Base-by-base conservation (phyloP, 2,329 filamentous ascomycete species). In the Cercospora brassicicola region DNA sequence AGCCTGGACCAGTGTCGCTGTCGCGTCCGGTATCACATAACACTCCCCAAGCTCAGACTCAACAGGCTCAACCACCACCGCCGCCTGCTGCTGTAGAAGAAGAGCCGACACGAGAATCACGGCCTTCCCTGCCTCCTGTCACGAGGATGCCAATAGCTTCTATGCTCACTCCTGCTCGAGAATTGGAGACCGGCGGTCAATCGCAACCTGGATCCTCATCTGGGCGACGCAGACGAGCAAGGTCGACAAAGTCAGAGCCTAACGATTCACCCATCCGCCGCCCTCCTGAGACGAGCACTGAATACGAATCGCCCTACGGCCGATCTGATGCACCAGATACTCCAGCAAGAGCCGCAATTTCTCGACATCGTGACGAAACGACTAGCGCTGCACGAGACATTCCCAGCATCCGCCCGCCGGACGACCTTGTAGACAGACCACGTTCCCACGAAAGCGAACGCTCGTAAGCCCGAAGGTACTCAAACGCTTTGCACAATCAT, bases 1-100 rank as follows among this genome's bases (percentile, higher is more conserved):
- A 82, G 67, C 70, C 76, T 20, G 80, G 81, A 57, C 78, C 79
- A 59, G 77, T 78, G 61, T 76, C 79, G 11, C 76, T 66, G 28
- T 61, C 59, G 36, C 65, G 68, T 36, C 62, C 62, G 8, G 26
- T 67, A 18, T 62, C 70, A 15, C 70, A 70, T 33, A 56, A 61
- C 36, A 62, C 71, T 9, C 63, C 67, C 26, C 66, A 62, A 26
- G 36, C 65, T 42, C 65, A 59, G 28, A 53, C 56, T 7, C 42
- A 56, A 11, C 51, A 15, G 26, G 10, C 20, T 31, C 62, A 57
- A 3, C 30, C 62, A 31, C 20, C 59, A 39, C 57, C 62, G 36
- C 57, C 57, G 23, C 42, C 42, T 30, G 56, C 67, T 45, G 62
- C 56, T 45, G 60, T 62, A 2, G 72, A 73, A 57, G 71, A 73